phyloP scores from a whole-genome alignment of 1,284 basidiomycete species.

The Melanopsichium pennsylvanicum region DNA sequence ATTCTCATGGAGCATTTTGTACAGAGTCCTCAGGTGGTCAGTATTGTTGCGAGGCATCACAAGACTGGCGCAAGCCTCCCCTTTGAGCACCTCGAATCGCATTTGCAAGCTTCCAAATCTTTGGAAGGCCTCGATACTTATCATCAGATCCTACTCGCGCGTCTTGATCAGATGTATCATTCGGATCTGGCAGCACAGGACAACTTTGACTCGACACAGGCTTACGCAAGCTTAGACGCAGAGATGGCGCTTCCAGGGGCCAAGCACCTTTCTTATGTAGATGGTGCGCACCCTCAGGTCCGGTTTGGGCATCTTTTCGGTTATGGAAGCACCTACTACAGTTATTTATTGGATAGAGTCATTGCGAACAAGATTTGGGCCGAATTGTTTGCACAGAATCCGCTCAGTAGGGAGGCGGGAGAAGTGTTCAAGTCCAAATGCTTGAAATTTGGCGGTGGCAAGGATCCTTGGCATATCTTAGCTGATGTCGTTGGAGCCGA shows the following conservation, averaged over 20 bases:
- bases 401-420: slow-evolving; percentile 68
- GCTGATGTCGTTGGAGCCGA: slow-evolving; percentile 72
- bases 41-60: slow-evolving; percentile 75
- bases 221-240: slow-evolving; percentile 65
- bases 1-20: slow-evolving; percentile 98
- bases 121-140: slow-evolving; percentile 77
- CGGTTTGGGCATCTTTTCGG: slow-evolving; percentile 95
- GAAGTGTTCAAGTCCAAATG: slow-evolving; percentile 82
- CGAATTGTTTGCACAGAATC: slow-evolving; percentile 73
- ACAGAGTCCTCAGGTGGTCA: slow-evolving; percentile 80
- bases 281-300: slow-evolving; percentile 74
- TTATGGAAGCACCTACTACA: slow-evolving; percentile 97
- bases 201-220: slow-evolving; percentile 73
- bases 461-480: slow-evolving; percentile 93
- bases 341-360: slow-evolving; percentile 92
- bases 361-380: slow-evolving; percentile 90
- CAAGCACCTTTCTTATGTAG: slow-evolving; percentile 13
- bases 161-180: slow-evolving; percentile 89
- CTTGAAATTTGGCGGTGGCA: slow-evolving; percentile 83
- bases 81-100: slow-evolving; percentile 70
- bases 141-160: slow-evolving; percentile 87
- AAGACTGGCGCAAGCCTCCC: slow-evolving; percentile 76
- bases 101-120: slow-evolving; percentile 34
- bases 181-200: slow-evolving; percentile 69
- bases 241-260: slow-evolving; percentile 40